A percentile compares a stretch with the other conserved stretches of the same genome.
phyloP scores from a whole-genome alignment of 176 grass and related monocot genomes.

The Hsuehochloa calcarea region DNA sequence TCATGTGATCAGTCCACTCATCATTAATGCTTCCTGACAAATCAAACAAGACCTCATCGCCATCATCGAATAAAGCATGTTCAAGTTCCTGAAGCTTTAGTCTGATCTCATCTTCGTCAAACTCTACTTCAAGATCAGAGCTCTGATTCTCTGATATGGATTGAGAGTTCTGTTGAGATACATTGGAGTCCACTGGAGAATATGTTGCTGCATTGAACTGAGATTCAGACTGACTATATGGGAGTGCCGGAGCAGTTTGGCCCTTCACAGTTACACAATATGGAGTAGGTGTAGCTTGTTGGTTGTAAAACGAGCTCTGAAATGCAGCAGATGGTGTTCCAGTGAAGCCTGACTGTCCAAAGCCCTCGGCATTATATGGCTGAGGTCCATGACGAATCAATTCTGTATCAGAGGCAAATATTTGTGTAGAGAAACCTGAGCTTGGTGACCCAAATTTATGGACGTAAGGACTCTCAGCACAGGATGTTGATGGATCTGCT shows the following conservation, averaged over 20 bases:
- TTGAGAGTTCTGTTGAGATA: constrained; percentile 55
- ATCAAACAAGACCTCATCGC: constrained; percentile 50
- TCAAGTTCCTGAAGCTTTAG: constrained; percentile 77
- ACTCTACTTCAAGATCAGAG: constrained; percentile 54
- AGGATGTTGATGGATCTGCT: constrained; percentile 30
- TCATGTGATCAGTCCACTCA: constrained; percentile 7
- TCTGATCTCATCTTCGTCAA: constrained; percentile 68
- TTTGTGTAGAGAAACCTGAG: constrained; percentile 46
- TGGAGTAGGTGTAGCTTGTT: constrained; percentile 48
- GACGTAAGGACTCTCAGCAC: constrained; percentile 16
- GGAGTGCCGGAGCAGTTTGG: constrained; percentile 18
- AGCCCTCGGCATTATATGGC: constrained; percentile 38
- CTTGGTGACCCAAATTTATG: constrained; percentile 22
- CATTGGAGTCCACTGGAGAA: constrained; percentile 50
- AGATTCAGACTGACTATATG: constrained; percentile 31
- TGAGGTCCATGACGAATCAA: constrained; percentile 44
- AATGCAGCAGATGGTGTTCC: constrained; percentile 21
- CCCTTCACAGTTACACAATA: constrained; percentile 36
- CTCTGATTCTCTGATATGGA: constrained; percentile 51
- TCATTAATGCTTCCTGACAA: constrained; percentile 31
- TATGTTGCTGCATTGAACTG: constrained; percentile 33
- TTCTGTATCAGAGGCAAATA: constrained; percentile 26
- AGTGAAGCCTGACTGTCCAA: constrained; percentile 36
- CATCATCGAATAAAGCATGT: constrained; percentile 59
- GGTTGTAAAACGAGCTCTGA: constrained; percentile 37